phyloP scores from a whole-genome alignment of 2,329 filamentous ascomycete genomes.

The Leptographium wingfieldii region DNA sequence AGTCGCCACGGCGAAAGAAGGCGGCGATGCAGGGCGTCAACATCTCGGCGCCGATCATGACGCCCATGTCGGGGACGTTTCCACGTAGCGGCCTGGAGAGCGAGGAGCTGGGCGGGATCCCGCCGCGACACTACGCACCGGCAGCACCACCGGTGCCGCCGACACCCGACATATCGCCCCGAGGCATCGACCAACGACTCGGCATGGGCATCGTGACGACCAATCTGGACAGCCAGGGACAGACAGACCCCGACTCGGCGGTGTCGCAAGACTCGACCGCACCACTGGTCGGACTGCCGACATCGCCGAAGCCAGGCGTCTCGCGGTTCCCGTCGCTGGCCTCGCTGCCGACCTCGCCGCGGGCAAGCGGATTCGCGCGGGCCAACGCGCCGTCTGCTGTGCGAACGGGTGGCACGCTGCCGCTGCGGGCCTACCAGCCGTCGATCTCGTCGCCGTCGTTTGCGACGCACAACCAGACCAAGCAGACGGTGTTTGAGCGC shows the following conservation, averaged over 20 bases:
- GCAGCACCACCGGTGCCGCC: slow-evolving; percentile 42
- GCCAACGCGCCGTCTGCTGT: slow-evolving; percentile 38
- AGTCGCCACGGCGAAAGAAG: slow-evolving; percentile 46
- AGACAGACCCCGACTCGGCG: slow-evolving; percentile 36
- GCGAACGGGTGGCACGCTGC: slow-evolving; percentile 43
- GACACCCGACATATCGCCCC: slow-evolving; percentile 33
- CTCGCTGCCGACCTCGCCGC: slow-evolving; percentile 10
- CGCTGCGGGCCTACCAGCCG: slow-evolving; percentile 51
- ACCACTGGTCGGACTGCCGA: slow-evolving; percentile 38
- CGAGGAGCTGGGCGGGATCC: slow-evolving; percentile 45
- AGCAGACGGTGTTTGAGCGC: slow-evolving; percentile 53
- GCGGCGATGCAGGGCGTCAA: slow-evolving; percentile 33
- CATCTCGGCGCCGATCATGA: slow-evolving; percentile 55
- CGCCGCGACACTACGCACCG: slow-evolving; percentile 45
- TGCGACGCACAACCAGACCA: slow-evolving; percentile 28
- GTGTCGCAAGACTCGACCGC: slow-evolving; percentile 36
- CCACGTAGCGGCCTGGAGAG: slow-evolving; percentile 31
- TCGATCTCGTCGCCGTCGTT: slow-evolving; percentile 36
- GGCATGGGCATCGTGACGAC: slow-evolving; percentile 17
- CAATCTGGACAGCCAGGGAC: slow-evolving; percentile 11
- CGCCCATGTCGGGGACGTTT: slow-evolving; percentile 48
- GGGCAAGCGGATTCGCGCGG: not conserved
- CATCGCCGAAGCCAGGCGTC: slow-evolving; percentile 32
- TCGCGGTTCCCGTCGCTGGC: slow-evolving; percentile 20
- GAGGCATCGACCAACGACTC: slow-evolving; percentile 45